Conservation (phyloP, 75 land plant genomes). For the Selaginella moellendorffii region DNA sequence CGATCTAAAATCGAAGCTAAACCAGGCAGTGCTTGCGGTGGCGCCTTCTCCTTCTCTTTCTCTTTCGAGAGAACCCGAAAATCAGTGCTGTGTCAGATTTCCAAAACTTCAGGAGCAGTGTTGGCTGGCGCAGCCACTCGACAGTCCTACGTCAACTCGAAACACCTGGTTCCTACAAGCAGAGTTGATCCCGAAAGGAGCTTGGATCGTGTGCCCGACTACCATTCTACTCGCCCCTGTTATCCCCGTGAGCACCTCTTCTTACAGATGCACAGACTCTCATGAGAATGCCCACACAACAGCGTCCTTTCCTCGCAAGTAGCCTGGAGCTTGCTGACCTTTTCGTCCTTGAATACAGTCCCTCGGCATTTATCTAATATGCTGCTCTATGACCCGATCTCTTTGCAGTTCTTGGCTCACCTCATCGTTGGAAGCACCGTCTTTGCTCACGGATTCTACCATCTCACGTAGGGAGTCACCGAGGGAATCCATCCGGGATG, state of each 20-base stretch:
- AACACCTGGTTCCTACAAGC: constrained; percentile 58
- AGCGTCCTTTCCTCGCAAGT: constrained; percentile 41
- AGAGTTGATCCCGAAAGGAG: constrained; percentile 52
- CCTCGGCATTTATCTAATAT: constrained; percentile 70
- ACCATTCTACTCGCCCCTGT: constrained; percentile 81
- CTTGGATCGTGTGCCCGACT: constrained; percentile 92
- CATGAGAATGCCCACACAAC: constrained; percentile 64
- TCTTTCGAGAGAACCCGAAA: constrained; percentile 27
- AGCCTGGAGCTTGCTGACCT: constrained; percentile 25
- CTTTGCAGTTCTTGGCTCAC: constrained; percentile 45
- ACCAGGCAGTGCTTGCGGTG: not conserved
- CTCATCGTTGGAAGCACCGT: constrained; percentile 52
- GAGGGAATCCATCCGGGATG: constrained; percentile 34
- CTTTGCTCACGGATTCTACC: constrained; percentile 77
- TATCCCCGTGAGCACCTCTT: constrained; percentile 39
- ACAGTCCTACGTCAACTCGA: constrained; percentile 91
- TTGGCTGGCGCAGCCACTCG: constrained; percentile 64
- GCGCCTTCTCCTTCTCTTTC: not conserved
- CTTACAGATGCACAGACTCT: constrained; percentile 44
- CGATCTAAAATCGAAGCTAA: too few species aligned
- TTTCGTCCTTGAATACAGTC: constrained; percentile 58
- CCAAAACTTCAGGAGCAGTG: constrained; percentile 83
- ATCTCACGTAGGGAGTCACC: constrained; percentile 66
- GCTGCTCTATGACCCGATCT: constrained; percentile 39
- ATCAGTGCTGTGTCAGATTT: constrained; percentile 44